Evolutionary conservation across 2,329 filamentous ascomycete species (phyloP).

Genomic region (Arthrobotrys megalospora): DNA sequence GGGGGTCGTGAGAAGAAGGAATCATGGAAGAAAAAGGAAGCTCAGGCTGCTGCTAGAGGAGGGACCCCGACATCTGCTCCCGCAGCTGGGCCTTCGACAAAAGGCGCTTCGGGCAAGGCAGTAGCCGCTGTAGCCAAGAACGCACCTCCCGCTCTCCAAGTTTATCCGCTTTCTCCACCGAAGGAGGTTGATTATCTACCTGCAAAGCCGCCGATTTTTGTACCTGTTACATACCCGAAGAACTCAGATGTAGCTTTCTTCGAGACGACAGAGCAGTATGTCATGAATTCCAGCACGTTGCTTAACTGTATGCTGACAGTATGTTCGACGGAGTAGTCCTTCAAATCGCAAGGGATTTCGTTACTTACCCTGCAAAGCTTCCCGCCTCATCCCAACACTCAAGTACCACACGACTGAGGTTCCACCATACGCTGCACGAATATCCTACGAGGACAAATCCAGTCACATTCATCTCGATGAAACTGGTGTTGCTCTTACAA

Average conservation of each 20-base stretch:
- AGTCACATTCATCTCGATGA: constrained; percentile 86
- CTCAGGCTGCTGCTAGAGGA: constrained; percentile 69
- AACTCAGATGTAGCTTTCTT: constrained; percentile 71
- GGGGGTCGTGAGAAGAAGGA: constrained; percentile 73
- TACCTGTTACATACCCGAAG: constrained; percentile 51
- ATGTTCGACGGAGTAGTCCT: constrained; percentile 66
- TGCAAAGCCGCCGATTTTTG: constrained; percentile 48
- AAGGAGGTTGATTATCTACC: constrained; percentile 69
- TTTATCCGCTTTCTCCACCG: constrained; percentile 66
- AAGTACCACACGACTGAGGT: constrained; percentile 92
- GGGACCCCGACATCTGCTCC: constrained; percentile 66
- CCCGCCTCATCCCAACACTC: constrained; percentile 85
- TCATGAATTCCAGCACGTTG: constrained; percentile 59
- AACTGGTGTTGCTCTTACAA: constrained; percentile 82
- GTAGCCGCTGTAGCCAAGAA: constrained; percentile 23
- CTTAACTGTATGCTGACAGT: constrained; percentile 70
- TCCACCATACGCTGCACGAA: constrained; percentile 83
- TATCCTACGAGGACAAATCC: constrained; percentile 94
- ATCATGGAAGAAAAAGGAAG: constrained; percentile 78
- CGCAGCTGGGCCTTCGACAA: constrained; percentile 9
- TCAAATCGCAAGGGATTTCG: constrained; percentile 82
- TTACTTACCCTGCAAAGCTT: constrained; percentile 91
- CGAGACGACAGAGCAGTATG: constrained; percentile 77
- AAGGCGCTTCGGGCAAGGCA: constrained; percentile 19
- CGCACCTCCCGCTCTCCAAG: constrained; percentile 52